Evolutionary conservation across 2,329 filamentous ascomycete species (phyloP).

Genomic region (Diaporthe sp.): DNA sequence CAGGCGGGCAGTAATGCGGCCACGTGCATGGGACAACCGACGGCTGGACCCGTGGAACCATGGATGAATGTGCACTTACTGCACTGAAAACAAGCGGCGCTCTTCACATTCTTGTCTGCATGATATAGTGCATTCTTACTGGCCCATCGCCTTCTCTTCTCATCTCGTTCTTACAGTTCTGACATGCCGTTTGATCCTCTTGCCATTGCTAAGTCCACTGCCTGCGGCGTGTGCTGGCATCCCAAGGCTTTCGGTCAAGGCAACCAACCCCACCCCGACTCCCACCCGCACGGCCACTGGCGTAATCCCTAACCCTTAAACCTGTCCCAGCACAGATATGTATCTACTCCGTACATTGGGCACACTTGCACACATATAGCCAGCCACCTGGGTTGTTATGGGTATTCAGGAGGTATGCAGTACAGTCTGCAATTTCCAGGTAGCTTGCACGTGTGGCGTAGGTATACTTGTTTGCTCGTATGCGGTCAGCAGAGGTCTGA

Average conservation of each 20-base stretch:
- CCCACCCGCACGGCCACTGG: not conserved
- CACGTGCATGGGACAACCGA: slow-evolving; percentile 6
- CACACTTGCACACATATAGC: not conserved
- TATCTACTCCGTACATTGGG: not conserved
- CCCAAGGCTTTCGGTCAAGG: no score
- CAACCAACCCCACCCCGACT: not conserved
- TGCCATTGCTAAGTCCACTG: not conserved
- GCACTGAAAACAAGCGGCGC: no score
- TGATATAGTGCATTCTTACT: not conserved
- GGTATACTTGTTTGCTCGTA: not conserved
- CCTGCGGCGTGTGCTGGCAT: no score
- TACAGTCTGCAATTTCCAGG: not conserved
- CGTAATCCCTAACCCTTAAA: not conserved
- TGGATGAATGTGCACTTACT: not conserved
- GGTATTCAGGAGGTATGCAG: no score
- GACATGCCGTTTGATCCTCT: not conserved
- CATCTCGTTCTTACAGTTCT: not conserved
- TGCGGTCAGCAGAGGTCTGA: not conserved
- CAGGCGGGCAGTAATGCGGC: not conserved
- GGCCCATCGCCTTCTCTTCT: not conserved
- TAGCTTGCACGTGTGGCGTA: no score
- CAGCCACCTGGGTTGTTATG: not conserved
- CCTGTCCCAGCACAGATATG: not conserved
- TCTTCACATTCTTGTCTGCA: not conserved
- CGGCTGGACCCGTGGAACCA: slow-evolving; percentile 27